Percentiles rank a stretch among this genome's conserved stretches.
Conservation (phyloP, 2,329 filamentous ascomycete species). For the Alternaria consortialis region DNA sequence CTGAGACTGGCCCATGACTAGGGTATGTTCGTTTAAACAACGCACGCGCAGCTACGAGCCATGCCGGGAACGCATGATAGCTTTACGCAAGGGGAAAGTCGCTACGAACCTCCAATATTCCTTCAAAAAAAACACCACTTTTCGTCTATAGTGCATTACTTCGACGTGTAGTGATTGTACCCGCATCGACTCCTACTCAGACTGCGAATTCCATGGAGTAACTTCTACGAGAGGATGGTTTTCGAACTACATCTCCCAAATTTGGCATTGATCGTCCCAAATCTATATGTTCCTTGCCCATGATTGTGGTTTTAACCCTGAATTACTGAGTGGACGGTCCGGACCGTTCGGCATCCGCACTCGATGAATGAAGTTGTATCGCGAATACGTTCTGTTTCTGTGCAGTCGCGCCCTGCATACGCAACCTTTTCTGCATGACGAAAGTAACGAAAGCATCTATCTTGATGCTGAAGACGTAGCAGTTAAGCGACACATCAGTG, state of each 20-base stretch:
- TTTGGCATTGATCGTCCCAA: neutral
- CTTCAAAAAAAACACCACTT: neutral
- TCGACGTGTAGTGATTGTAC: neutral
- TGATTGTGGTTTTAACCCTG: neutral
- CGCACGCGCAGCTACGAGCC: neutral
- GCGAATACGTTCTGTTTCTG: neutral
- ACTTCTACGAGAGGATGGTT: neutral
- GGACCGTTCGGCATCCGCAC: neutral
- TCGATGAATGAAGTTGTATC: neutral
- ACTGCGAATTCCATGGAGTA: neutral
- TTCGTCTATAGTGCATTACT: neutral
- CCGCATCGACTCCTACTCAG: neutral
- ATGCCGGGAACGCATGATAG: neutral
- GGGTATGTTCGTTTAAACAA: neutral
- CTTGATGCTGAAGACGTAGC: constrained; percentile 5
- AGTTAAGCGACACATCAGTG: neutral
- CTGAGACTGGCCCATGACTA: constrained; percentile 1
- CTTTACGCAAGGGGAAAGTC: constrained; percentile 3
- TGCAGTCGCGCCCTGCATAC: too few relatives aligned
- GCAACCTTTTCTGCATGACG: neutral
- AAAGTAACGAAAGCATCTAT: neutral
- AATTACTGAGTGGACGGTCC: neutral
- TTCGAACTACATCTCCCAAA: neutral
- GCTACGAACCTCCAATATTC: neutral
- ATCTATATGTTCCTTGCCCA: neutral